Percentiles rank a stretch among this genome's conserved stretches.
These are phyloP conservation scores for Seiridium unicorne DNA, from an alignment of 2,329 filamentous ascomycete genomes.

Conservation along the genomic window DNA sequence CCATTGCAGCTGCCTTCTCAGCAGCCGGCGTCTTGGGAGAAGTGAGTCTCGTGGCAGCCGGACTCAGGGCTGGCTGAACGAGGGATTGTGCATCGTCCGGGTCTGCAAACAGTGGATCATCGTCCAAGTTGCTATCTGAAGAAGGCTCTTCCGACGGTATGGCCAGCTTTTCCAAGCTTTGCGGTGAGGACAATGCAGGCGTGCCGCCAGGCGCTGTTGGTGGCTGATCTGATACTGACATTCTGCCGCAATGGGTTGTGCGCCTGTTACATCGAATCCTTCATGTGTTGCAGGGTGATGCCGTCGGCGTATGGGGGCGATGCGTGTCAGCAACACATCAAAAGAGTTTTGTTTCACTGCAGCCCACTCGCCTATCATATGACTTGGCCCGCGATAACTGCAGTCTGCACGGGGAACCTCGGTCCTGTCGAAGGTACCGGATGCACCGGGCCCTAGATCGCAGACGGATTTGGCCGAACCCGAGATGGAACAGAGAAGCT, in stretches of 20 bases:
- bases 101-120: conserved; percentile 40
- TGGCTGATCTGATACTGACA: not conserved
- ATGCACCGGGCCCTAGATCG: too few relatives aligned
- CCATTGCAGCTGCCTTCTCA: conserved; percentile 57
- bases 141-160: conserved; percentile 22
- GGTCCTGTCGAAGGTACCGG: too few relatives aligned
- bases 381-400: too few relatives aligned
- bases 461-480: too few relatives aligned
- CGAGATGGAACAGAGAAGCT: too few relatives aligned
- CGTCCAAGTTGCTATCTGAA: conserved; percentile 26
- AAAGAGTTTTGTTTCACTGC: not conserved
- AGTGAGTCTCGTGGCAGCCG: conserved; percentile 53
- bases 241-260: not conserved
- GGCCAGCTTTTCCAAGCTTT: not conserved
- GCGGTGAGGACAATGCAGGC: not conserved
- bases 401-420: too few relatives aligned
- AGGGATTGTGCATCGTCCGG: conserved; percentile 59
- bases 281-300: not conserved
- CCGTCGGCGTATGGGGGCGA: too few relatives aligned
- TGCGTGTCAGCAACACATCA: not conserved
- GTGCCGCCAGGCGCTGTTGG: not conserved
- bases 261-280: not conserved
- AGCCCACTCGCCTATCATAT: too few relatives aligned
- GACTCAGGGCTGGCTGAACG: conserved; percentile 58
- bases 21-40: conserved; percentile 53